These are phyloP conservation scores for Ordospora pajunii DNA, from an alignment of 371 early-diverging fungal species.

Conservation along the genomic window DNA sequence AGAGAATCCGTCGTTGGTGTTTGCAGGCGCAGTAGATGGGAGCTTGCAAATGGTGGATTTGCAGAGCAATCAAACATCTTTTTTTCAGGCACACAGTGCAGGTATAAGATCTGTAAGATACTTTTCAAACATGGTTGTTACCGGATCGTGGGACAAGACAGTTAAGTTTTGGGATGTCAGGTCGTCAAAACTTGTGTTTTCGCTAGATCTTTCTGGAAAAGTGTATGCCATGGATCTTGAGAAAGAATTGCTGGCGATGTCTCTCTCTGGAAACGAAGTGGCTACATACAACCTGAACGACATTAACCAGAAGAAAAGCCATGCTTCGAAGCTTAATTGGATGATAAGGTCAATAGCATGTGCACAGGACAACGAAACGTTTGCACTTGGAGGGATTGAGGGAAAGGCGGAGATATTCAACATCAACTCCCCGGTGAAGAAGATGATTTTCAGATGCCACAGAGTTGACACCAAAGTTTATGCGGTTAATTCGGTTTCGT, in stretches of 20 bases:
- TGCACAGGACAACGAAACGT: constrained; percentile 21
- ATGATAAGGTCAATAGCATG: constrained; percentile 46
- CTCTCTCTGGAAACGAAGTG: constrained; percentile 69
- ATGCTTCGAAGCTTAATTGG: constrained; percentile 46
- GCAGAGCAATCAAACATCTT: constrained; percentile 2
- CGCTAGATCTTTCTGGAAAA: constrained; percentile 71
- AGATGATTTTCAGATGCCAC: constrained; percentile 86
- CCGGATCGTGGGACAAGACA: constrained; percentile 91
- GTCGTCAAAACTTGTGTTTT: constrained; percentile 66
- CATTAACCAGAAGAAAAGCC: constrained; percentile 10
- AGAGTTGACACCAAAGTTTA: constrained; percentile 65
- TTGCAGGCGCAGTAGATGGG: constrained; percentile 57
- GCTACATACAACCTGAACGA: constrained; percentile 66
- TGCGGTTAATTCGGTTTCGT: constrained; percentile 70
- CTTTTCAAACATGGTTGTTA: constrained; percentile 65
- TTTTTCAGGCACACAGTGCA: constrained; percentile 42
- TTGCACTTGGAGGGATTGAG: constrained; percentile 57
- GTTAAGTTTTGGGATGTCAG: constrained; percentile 78
- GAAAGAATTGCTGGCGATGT: constrained; percentile 68
- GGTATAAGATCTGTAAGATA: constrained; percentile 47
- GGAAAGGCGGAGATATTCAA: constrained; percentile 50
- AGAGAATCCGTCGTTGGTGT: constrained; percentile 28
- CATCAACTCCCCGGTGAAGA: constrained; percentile 48
- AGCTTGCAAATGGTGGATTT: constrained; percentile 45
- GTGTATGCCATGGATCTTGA: constrained; percentile 74